Evolutionary conservation across 2,329 filamentous ascomycete species (phyloP), one percentile per base, ranked within the genome.

Genomic region (Diaporthe nobilis): DNA sequence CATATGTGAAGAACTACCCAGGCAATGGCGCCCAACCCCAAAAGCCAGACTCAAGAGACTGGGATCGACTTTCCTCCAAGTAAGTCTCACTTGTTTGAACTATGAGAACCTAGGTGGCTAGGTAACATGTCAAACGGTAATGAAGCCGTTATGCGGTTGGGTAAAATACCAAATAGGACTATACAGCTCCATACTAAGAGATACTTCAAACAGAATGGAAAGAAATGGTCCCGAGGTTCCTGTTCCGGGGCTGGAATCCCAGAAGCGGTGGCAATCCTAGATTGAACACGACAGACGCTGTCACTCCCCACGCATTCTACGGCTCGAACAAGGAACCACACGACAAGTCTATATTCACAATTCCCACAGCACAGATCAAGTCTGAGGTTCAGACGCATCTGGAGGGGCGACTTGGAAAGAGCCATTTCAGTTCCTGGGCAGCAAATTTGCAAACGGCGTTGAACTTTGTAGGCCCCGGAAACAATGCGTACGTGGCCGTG

Each of bases 281-380:
- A 5, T 28, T 70, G 22, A 70, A 70, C 13, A 70, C 47, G 1
- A 70, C n/a, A 22, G 12, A 4, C 4, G 31, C 44, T 13, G 34
- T 70, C 8, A 70, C 28, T 25, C 65, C 65, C 15, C 65, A 70
- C 28, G 65, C 65, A 6, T 70, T 70, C n/a, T 70, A 53, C 20
- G 47, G 65, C 8, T 5, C 34, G 47, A 13, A 12, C 22, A 8
- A 13, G 12, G 47, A 39, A 20, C 47, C 65, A 55, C 5, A 15
- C 8, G 31, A 70, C 22, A 70, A 28, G 47, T 28, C 31, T 8
- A 55, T 70, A 2, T 42, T 31, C 9, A 4, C 55, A 10, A 28
- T 70, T 8, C 22, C 31, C 9, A 8, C 39, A 28, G 1, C 8
- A 25, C 2, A 39, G 22, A 70, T 70, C 22, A 39, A 39, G 10